Percentiles rank a stretch among this genome's conserved stretches.
Evolutionary conservation across 2,329 filamentous ascomycete species (phyloP).

Genomic region (Dactylellina cionopaga): DNA sequence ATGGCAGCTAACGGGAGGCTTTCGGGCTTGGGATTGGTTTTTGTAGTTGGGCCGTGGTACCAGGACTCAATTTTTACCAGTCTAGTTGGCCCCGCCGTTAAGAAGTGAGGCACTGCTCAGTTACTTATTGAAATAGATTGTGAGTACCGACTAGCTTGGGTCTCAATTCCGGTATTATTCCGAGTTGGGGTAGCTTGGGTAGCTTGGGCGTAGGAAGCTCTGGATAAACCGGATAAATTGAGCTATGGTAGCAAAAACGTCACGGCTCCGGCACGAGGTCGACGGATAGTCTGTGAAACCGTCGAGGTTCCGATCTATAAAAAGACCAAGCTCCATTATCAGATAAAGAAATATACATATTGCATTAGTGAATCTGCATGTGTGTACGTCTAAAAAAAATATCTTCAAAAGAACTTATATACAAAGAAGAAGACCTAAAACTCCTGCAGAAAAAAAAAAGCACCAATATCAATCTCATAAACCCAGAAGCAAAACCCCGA

Average conservation of each 20-base stretch:
- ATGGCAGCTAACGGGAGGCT: not conserved
- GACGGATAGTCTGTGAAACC: no score
- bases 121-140: no score
- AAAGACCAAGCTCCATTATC: not conserved
- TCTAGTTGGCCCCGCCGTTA: no score
- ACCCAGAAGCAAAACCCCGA: not conserved
- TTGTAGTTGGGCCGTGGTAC: no score
- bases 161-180: slow-evolving; percentile 33
- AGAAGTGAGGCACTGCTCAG: no score
- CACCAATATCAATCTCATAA: not conserved
- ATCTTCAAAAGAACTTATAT: not conserved
- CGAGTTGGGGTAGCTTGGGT: slow-evolving; percentile 19
- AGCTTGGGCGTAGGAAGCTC: not conserved
- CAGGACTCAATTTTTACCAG: no score
- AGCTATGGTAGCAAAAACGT: no score
- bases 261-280: no score
- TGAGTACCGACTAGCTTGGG: no score
- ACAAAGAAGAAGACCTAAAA: not conserved
- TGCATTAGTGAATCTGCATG: not conserved
- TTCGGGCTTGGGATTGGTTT: no score
- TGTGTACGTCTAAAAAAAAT: not conserved
- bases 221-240: slow-evolving; percentile 38
- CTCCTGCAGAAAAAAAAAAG: not conserved
- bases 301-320: no score
- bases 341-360: not conserved